phyloP scores from a whole-genome alignment of 1,284 basidiomycete genomes.

The Cryptococcus sp. region DNA sequence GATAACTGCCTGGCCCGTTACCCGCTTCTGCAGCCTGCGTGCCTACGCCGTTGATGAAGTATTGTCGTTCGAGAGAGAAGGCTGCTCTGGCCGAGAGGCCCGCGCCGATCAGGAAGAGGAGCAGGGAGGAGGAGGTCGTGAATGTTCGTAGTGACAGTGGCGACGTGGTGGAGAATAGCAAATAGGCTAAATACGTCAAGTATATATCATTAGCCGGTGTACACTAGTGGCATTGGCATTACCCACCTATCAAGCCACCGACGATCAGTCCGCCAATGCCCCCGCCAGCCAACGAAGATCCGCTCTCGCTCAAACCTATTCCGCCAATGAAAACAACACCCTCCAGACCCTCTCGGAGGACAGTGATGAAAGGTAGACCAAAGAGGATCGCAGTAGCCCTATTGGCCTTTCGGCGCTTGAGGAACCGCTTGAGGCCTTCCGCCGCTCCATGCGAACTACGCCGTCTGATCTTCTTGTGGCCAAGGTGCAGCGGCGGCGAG shows the following conservation, averaged over 20 bases:
- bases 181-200: constrained; percentile 24
- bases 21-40: constrained; percentile 71
- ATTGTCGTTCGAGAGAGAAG: constrained; percentile 66
- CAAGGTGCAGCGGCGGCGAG: constrained; percentile 14
- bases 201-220: not conserved
- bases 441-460: not conserved
- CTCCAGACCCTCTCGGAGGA: constrained; percentile 86
- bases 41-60: constrained; percentile 68
- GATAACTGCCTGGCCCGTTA: constrained; percentile 76
- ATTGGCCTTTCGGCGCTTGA: constrained; percentile 15
- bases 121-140: constrained; percentile 78
- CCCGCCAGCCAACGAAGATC: constrained; percentile 23
- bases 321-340: constrained; percentile 88
- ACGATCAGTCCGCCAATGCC: constrained; percentile 73
- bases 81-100: constrained; percentile 77
- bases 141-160: constrained; percentile 64
- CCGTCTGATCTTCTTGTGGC: constrained; percentile 4
- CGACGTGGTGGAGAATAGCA: constrained; percentile 35
- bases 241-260: constrained; percentile 61
- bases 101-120: constrained; percentile 82
- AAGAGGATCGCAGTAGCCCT: constrained; percentile 64
- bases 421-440: constrained; percentile 6
- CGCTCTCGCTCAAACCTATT: constrained; percentile 51
- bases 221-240: not conserved
- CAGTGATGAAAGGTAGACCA: constrained; percentile 79